Evolutionary conservation across 2,329 filamentous ascomycete genomes (phyloP).

Genomic region (Xylariaceae sp.): DNA sequence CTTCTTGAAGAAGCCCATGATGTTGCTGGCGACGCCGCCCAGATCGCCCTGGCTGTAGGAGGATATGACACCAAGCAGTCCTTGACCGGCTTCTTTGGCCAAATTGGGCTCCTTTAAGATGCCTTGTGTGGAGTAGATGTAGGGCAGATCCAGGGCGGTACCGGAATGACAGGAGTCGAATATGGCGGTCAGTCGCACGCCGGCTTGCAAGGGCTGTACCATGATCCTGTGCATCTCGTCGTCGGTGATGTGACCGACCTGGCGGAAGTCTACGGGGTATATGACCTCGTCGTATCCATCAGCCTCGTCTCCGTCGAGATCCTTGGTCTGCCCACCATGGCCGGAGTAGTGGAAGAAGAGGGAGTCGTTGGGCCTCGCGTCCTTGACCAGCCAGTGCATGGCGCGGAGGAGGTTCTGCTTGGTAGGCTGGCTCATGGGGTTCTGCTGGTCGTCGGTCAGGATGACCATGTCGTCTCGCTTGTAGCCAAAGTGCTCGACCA

Average conservation of each 20-base stretch:
- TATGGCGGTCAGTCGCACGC: slow-evolving; percentile 79
- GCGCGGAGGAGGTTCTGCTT: slow-evolving; percentile 92
- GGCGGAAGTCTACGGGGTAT: slow-evolving; percentile 70
- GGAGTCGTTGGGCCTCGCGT: slow-evolving; percentile 86
- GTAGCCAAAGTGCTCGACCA: slow-evolving; percentile 87
- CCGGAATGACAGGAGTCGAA: slow-evolving; percentile 81
- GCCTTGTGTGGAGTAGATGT: slow-evolving; percentile 77
- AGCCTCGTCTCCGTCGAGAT: slow-evolving; percentile 70
- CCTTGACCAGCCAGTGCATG: slow-evolving; percentile 98
- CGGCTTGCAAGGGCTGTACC: slow-evolving; percentile 72
- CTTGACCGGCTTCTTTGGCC: slow-evolving; percentile 73
- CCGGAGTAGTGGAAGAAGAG: slow-evolving; percentile 97
- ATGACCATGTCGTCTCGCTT: slow-evolving; percentile 96
- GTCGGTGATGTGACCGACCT: slow-evolving; percentile 70
- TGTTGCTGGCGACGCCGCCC: slow-evolving; percentile 70
- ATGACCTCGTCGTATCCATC: slow-evolving; percentile 77
- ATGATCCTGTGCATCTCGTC: slow-evolving; percentile 76
- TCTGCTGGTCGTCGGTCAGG: slow-evolving; percentile 93
- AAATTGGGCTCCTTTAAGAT: slow-evolving; percentile 77
- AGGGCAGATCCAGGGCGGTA: slow-evolving; percentile 71
- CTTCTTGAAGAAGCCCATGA: slow-evolving; percentile 85
- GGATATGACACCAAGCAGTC: slow-evolving; percentile 67
- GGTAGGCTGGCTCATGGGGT: slow-evolving; percentile 93
- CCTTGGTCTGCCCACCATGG: slow-evolving; percentile 71
- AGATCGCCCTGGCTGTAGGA: slow-evolving; percentile 83